Percentiles rank a stretch among this genome's conserved stretches.
These are phyloP conservation scores for Suillus occidentalis DNA, from an alignment of 768 basidiomycete genomes.

Conservation along the genomic window DNA sequence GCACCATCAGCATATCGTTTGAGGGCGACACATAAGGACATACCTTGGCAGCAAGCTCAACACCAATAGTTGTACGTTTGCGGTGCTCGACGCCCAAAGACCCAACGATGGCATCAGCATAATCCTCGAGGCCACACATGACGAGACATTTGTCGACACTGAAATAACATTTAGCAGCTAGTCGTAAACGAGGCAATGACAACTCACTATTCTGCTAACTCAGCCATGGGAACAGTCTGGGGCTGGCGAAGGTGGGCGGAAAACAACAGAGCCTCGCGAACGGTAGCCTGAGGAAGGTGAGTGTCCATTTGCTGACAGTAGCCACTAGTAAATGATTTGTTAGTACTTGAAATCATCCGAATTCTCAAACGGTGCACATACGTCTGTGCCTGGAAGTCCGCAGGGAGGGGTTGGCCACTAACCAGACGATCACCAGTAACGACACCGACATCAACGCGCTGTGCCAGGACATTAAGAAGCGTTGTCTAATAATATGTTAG, in stretches of 20 bases:
- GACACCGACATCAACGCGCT: constrained; percentile 71
- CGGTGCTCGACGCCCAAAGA: constrained; percentile 67
- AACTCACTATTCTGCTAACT: constrained; percentile 64
- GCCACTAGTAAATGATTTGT: constrained; percentile 23
- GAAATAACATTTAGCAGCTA: not conserved
- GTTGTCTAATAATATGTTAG: constrained; percentile 57
- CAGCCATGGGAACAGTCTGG: constrained; percentile 57
- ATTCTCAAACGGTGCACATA: constrained; percentile 79
- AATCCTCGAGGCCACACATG: constrained; percentile 79
- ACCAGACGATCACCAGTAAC: constrained; percentile 64
- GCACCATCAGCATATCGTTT: constrained; percentile 37
- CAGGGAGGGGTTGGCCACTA: constrained; percentile 59
- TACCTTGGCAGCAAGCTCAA: constrained; percentile 87
- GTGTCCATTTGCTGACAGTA: constrained; percentile 73
- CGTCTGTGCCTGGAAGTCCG: constrained; percentile 52
- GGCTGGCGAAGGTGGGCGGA: constrained; percentile 86
- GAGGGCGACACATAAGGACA: constrained; percentile 58
- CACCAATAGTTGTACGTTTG: constrained; percentile 89
- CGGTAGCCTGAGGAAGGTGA: constrained; percentile 79
- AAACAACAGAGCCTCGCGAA: constrained; percentile 83
- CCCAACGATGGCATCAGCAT: constrained; percentile 80
- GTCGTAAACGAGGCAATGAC: not conserved
- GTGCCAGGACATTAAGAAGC: constrained; percentile 71
- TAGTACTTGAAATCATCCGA: constrained; percentile 27
- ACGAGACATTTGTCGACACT: constrained; percentile 78